Conservation (phyloP, 2,329 filamentous ascomycete species). For the Fusarium oxysporum region DNA sequence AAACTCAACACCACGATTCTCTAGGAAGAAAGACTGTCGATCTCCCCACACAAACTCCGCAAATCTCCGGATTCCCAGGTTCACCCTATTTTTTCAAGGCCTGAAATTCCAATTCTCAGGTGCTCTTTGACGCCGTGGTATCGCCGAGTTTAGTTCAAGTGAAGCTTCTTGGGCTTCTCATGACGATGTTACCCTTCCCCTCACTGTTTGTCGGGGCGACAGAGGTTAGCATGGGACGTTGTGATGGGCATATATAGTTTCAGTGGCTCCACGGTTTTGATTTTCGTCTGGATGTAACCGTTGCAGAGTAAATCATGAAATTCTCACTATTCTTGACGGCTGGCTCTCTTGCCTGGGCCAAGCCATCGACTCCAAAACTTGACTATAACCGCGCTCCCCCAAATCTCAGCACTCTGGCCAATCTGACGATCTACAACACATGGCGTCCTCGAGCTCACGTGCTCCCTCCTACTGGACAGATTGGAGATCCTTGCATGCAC, state of each 20-base stretch:
- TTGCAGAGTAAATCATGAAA: constrained; percentile 23
- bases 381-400: constrained; percentile 54
- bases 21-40: constrained; percentile 21
- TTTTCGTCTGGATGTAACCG: not conserved
- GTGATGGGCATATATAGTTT: constrained; percentile 24
- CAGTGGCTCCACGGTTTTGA: not conserved
- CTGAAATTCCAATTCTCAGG: not conserved
- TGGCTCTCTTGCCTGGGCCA: constrained; percentile 33
- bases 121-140: constrained; percentile 28
- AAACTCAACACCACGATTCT: constrained; percentile 22
- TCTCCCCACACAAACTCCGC: constrained; percentile 40
- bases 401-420: constrained; percentile 54
- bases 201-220: constrained; percentile 28
- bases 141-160: constrained; percentile 21
- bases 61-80: constrained; percentile 34
- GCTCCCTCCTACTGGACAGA: constrained; percentile 53
- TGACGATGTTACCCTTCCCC: constrained; percentile 32
- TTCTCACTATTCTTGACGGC: constrained; percentile 24
- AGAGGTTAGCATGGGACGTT: not conserved
- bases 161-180: constrained; percentile 4
- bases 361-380: constrained; percentile 32
- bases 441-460: constrained; percentile 54
- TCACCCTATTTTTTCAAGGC: constrained; percentile 5
- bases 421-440: constrained; percentile 50
- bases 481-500: constrained; percentile 59